Percentiles rank a stretch among this genome's conserved stretches.
Evolutionary conservation across 2,329 filamentous ascomycete genomes (phyloP).

Genomic region (Nothopassalora personata): DNA sequence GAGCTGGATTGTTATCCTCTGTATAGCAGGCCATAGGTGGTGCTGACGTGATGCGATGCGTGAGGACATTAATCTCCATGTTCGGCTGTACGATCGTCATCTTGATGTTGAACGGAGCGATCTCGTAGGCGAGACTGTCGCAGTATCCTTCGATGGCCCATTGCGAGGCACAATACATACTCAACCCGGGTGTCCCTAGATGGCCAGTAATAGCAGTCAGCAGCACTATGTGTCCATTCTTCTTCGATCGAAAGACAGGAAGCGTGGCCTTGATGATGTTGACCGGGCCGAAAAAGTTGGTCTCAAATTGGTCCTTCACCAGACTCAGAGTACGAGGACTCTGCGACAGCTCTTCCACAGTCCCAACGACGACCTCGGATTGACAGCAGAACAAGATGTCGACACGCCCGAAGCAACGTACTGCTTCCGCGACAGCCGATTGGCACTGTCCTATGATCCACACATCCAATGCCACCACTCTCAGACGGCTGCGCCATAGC

Average conservation of each 20-base stretch:
- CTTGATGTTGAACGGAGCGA: slow-evolving; percentile 92
- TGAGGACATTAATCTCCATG: slow-evolving; percentile 83
- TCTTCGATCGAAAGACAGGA: slow-evolving; percentile 70
- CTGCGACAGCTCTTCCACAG: slow-evolving; percentile 82
- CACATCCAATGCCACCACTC: slow-evolving; percentile 55
- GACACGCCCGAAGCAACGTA: slow-evolving; percentile 76
- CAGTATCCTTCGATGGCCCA: slow-evolving; percentile 96
- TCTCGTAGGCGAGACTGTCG: slow-evolving; percentile 89
- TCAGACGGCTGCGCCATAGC: slow-evolving; percentile 69
- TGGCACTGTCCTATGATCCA: slow-evolving; percentile 66
- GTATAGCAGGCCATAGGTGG: slow-evolving; percentile 69
- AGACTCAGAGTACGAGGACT: slow-evolving; percentile 68
- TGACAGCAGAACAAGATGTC: slow-evolving; percentile 89
- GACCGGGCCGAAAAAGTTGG: slow-evolving; percentile 90
- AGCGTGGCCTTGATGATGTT: slow-evolving; percentile 90
- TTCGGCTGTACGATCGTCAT: slow-evolving; percentile 93
- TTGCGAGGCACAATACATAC: slow-evolving; percentile 84
- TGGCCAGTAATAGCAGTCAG: slow-evolving; percentile 87
- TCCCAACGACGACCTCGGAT: slow-evolving; percentile 82
- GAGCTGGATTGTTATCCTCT: slow-evolving; percentile 65
- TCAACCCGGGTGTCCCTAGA: slow-evolving; percentile 84
- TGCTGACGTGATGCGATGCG: slow-evolving; percentile 78
- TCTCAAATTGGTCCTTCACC: slow-evolving; percentile 86
- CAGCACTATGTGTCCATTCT: slow-evolving; percentile 83
- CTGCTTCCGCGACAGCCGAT: slow-evolving; percentile 78